Conservation (phyloP, 495 filamentous ascomycete species). For the Venustampulla echinocandica region DNA sequence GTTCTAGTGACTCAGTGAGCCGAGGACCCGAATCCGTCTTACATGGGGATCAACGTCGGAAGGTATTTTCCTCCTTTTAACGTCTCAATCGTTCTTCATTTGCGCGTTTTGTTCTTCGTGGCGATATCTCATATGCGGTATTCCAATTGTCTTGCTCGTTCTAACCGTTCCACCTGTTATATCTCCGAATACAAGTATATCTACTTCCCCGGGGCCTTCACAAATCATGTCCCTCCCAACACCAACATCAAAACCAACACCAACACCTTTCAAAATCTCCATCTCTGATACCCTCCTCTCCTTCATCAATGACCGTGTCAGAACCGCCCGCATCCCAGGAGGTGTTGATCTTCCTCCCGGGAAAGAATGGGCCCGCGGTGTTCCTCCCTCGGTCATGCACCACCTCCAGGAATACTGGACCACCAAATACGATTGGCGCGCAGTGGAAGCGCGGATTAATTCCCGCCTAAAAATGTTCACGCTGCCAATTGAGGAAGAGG, state of each 20-base stretch:
- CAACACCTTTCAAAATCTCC: constrained; percentile 32
- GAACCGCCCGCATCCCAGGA: constrained; percentile 30
- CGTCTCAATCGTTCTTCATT: no score
- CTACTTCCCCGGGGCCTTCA: no score
- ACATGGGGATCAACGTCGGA: no score
- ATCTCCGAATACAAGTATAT: no score
- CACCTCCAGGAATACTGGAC: constrained; percentile 30
- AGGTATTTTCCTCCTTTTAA: no score
- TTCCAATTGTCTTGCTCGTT: no score
- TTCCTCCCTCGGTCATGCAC: constrained; percentile 5
- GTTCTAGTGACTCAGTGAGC: no score
- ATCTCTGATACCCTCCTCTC: constrained; percentile 32
- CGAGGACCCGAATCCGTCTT: no score
- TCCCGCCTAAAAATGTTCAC: constrained; percentile 48
- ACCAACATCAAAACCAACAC: constrained; percentile 14
- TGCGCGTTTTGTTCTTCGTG: no score
- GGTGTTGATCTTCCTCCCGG: constrained; percentile 8
- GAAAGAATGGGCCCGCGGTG: constrained; percentile 13
- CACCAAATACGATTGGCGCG: constrained; percentile 39
- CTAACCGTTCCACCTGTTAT: no score
- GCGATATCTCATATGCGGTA: no score
- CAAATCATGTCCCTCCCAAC: neutral
- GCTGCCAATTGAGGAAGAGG: constrained; percentile 35
- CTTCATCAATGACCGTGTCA: constrained; percentile 33
- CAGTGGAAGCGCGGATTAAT: constrained; percentile 45